A percentile compares a stretch with the other conserved stretches of the same genome.
These are phyloP conservation scores for Parastagonospora avenae DNA, from an alignment of 2,329 filamentous ascomycete species.

Conservation along the genomic window DNA sequence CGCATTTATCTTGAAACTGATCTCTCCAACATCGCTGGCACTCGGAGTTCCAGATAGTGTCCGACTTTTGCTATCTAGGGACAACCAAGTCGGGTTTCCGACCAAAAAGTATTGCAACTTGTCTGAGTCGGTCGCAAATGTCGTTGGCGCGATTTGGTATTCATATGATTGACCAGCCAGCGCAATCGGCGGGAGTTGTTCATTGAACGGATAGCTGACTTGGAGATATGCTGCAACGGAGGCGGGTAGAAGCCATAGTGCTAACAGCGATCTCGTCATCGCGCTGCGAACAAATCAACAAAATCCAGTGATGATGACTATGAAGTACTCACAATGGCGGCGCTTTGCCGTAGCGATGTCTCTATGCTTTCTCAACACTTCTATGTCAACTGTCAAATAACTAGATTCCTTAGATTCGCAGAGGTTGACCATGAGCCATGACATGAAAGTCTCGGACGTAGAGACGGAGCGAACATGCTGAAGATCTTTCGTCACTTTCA, in stretches of 20 bases:
- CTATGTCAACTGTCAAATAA: no score
- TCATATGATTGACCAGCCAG: slow-evolving; percentile 68
- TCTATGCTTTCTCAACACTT: no score
- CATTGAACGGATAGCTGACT: slow-evolving; percentile 75
- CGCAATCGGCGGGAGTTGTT: slow-evolving; percentile 81
- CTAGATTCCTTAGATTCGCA: no score
- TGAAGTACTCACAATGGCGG: slow-evolving; percentile 19
- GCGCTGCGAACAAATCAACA: slow-evolving; percentile 14
- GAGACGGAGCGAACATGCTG: slow-evolving; percentile 20
- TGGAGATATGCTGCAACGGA: slow-evolving; percentile 38
- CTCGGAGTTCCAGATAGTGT: slow-evolving; percentile 74
- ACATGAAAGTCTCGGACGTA: slow-evolving; percentile 2
- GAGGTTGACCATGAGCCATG: neutral
- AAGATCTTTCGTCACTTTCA: slow-evolving; percentile 28
- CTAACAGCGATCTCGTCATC: slow-evolving; percentile 22
- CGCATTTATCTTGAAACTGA: slow-evolving; percentile 70
- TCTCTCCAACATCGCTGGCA: slow-evolving; percentile 61
- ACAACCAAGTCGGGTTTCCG: slow-evolving; percentile 73
- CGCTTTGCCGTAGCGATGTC: slow-evolving; percentile 8
- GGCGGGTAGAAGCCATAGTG: slow-evolving; percentile 19
- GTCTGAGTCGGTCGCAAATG: slow-evolving; percentile 66
- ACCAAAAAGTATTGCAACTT: slow-evolving; percentile 70
- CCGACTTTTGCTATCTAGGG: slow-evolving; percentile 67
- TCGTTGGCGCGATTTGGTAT: slow-evolving; percentile 75
- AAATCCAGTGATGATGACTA: neutral